phyloP scores from a whole-genome alignment of 2,329 filamentous ascomycete species.

The Paecilomyces fulvus region DNA sequence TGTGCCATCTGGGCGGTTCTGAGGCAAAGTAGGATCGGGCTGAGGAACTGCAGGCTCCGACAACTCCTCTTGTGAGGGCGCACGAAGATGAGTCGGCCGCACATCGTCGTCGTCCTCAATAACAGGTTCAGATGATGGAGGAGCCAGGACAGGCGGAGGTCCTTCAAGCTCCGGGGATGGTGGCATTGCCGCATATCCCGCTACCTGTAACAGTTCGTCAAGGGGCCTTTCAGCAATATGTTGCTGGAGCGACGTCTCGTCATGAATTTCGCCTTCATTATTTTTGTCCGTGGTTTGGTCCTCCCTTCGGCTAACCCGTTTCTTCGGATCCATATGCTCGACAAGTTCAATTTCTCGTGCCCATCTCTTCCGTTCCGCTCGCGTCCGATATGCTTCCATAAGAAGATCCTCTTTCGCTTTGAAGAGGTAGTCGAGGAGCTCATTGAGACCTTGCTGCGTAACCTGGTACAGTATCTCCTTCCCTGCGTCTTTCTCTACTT shows the following conservation, averaged over 20 bases:
- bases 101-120: slow-evolving; percentile 17
- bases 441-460: slow-evolving; percentile 86
- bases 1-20: slow-evolving; percentile 11
- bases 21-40: slow-evolving; percentile 7
- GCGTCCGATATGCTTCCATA: slow-evolving; percentile 57
- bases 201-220: slow-evolving; percentile 34
- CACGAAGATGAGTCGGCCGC: slow-evolving; percentile 14
- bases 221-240: slow-evolving; percentile 30
- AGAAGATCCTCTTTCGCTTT: slow-evolving; percentile 69
- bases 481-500: slow-evolving; percentile 72
- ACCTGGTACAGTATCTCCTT: slow-evolving; percentile 87
- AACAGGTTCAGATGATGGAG: slow-evolving; percentile 13
- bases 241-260: slow-evolving; percentile 18
- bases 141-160: slow-evolving; percentile 15
- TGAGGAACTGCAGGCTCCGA: background rate
- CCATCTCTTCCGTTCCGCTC: slow-evolving; percentile 51
- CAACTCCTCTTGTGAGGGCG: background rate
- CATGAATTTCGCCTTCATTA: slow-evolving; percentile 17
- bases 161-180: slow-evolving; percentile 13
- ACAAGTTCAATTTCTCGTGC: slow-evolving; percentile 33
- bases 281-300: slow-evolving; percentile 10
- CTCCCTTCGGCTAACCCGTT: slow-evolving; percentile 10
- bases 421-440: slow-evolving; percentile 81
- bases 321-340: slow-evolving; percentile 22
- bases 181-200: slow-evolving; percentile 30